Conservation (phyloP, 2,329 filamentous ascomycete genomes). For the Emmonsiellopsis sp. region DNA sequence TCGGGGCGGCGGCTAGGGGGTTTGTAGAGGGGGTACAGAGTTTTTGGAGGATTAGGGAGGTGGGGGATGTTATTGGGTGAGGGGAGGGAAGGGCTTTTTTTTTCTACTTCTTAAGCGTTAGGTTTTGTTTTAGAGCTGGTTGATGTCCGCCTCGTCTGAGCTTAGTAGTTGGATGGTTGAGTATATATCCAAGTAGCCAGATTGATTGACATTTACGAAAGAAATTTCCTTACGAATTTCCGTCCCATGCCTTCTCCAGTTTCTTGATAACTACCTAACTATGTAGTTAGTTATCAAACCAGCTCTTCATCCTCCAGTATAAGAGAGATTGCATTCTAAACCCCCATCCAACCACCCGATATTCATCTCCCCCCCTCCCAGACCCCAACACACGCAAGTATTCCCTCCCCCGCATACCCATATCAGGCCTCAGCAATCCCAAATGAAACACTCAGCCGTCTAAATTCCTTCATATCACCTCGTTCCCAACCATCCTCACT, state of each 20-base stretch:
- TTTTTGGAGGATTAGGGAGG: conserved; percentile 32
- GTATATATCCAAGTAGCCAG: background rate
- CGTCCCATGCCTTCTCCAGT: too few relatives aligned
- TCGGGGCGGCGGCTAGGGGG: conserved; percentile 53
- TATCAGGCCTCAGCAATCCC: too few relatives aligned
- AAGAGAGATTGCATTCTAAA: too few relatives aligned
- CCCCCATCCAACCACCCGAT: too few relatives aligned
- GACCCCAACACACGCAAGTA: too few relatives aligned
- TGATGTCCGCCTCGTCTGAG: background rate
- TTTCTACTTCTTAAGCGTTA: background rate
- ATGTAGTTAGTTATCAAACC: too few relatives aligned
- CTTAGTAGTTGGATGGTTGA: background rate
- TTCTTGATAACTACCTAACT: too few relatives aligned
- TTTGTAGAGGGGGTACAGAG: conserved; percentile 54
- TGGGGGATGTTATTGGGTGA: conserved; percentile 7
- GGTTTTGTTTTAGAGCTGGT: background rate
- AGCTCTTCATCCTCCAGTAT: too few relatives aligned
- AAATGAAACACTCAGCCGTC: background rate
- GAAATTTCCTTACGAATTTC: too few relatives aligned
- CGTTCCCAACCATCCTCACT: background rate
- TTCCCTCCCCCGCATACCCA: too few relatives aligned
- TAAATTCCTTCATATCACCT: background rate
- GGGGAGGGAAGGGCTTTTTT: background rate
- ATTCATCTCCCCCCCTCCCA: too few relatives aligned
- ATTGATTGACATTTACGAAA: too few relatives aligned